Evolutionary conservation across 2,329 filamentous ascomycete species (phyloP).

Genomic region (Chalara sp.): DNA sequence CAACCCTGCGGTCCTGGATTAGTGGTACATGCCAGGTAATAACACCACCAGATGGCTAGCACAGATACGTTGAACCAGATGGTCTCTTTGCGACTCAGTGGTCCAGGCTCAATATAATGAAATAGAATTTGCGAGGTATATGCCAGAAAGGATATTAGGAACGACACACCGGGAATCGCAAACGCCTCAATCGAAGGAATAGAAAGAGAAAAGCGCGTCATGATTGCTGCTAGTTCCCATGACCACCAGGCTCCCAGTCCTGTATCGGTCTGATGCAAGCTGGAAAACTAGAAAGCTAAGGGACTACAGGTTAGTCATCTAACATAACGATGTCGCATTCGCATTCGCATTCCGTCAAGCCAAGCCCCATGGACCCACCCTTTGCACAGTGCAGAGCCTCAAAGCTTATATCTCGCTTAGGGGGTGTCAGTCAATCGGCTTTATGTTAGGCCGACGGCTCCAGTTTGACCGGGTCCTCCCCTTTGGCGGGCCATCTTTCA

Average conservation of each 20-base stretch:
- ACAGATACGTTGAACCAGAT: slow-evolving; percentile 62
- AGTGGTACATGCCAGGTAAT: slow-evolving; percentile 53
- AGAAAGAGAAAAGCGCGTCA: not conserved
- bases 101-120: slow-evolving; percentile 51
- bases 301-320: too few species aligned
- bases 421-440: not conserved
- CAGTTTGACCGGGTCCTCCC: too few species aligned
- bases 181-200: slow-evolving; percentile 31
- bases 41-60: slow-evolving; percentile 59
- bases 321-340: too few species aligned
- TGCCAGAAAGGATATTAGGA: slow-evolving; percentile 61
- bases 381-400: too few species aligned
- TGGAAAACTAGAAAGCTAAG: not conserved
- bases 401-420: too few species aligned
- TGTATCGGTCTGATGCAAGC: not conserved
- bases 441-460: too few species aligned
- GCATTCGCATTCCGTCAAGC: too few species aligned
- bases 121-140: slow-evolving; percentile 71
- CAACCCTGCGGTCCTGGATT: slow-evolving; percentile 47
- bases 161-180: slow-evolving; percentile 61
- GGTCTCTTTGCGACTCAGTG: slow-evolving; percentile 49
- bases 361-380: too few species aligned
- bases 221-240: not conserved
- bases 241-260: not conserved
- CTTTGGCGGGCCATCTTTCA: too few species aligned